Conservation (phyloP, 176 grass and related monocot species). For the Hyparrhenia diplandra region DNA sequence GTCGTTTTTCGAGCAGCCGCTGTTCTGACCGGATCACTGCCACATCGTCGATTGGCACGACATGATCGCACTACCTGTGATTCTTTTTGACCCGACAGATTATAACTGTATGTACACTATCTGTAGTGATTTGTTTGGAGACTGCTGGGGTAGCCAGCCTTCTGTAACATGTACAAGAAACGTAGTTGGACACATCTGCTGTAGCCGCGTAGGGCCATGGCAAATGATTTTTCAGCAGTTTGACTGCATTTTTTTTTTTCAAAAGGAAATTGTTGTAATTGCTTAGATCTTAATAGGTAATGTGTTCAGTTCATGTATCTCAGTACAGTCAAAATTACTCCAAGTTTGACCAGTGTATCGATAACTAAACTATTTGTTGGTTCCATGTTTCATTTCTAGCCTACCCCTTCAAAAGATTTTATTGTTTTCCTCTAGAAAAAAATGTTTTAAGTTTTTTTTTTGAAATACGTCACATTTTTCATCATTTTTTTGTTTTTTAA, state of each 20-base stretch:
- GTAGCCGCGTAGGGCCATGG: not conserved
- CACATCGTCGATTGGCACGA: not conserved
- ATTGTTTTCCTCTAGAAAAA: no score
- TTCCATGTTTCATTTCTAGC: no score
- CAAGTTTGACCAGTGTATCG: not conserved
- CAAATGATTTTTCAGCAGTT: slow-evolving; percentile 4
- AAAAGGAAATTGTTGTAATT: not conserved
- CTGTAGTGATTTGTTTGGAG: not conserved
- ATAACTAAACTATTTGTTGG: not conserved
- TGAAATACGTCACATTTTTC: no score
- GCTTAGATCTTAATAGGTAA: not conserved
- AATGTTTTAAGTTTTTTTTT: no score
- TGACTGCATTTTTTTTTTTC: not conserved
- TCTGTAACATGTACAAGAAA: no score
- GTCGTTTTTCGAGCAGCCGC: slow-evolving; percentile 33
- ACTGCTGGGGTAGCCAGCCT: no score
- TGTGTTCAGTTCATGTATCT: not conserved
- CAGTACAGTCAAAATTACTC: not conserved
- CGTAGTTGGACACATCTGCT: not conserved
- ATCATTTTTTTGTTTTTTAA: no score
- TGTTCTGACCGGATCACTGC: slow-evolving; percentile 17
- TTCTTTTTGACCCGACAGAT: not conserved
- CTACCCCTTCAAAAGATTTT: no score
- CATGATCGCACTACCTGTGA: not conserved
- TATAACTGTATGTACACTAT: not conserved